These are phyloP conservation scores for Yamadazyma scolyti DNA, from an alignment of 805 yeast genomes.

Conservation along the genomic window DNA sequence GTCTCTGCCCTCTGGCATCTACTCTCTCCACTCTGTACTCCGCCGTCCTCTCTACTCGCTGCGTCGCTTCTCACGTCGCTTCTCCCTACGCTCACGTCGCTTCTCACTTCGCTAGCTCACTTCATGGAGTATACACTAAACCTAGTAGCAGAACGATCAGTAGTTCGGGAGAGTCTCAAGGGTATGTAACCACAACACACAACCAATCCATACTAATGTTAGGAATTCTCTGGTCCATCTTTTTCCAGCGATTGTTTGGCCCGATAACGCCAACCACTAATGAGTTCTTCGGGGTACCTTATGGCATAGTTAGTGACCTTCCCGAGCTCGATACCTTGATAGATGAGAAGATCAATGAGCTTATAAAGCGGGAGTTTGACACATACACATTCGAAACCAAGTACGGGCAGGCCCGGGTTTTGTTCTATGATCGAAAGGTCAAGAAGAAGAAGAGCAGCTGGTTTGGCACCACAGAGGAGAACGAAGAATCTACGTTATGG, in stretches of 20 bases:
- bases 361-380: constrained; percentile 26
- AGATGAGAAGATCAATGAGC: constrained; percentile 30
- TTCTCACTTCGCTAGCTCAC: not conserved
- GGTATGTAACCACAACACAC: constrained; percentile 32
- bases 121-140: constrained; percentile 46
- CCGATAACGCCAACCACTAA: constrained; percentile 51
- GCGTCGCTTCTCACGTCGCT: too few relatives aligned
- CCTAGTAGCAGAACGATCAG: constrained; percentile 49
- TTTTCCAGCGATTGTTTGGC: constrained; percentile 69
- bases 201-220: not conserved
- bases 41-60: too few relatives aligned
- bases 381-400: constrained; percentile 3
- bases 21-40: too few relatives aligned
- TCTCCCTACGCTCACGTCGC: too few relatives aligned
- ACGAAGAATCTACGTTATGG: constrained; percentile 53
- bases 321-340: constrained; percentile 48
- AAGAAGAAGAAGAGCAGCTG: constrained; percentile 48
- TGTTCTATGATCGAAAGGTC: constrained; percentile 36
- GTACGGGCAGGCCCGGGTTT: constrained; percentile 30
- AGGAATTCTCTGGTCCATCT: constrained; percentile 63
- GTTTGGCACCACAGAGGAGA: constrained; percentile 32
- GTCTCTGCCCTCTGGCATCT: too few relatives aligned
- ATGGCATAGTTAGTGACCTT: constrained; percentile 46
- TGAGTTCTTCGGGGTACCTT: constrained; percentile 58
- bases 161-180: constrained; percentile 50